These are phyloP conservation scores for Neurospora sp. DNA, from an alignment of 495 filamentous ascomycete genomes.

Conservation along the genomic window DNA sequence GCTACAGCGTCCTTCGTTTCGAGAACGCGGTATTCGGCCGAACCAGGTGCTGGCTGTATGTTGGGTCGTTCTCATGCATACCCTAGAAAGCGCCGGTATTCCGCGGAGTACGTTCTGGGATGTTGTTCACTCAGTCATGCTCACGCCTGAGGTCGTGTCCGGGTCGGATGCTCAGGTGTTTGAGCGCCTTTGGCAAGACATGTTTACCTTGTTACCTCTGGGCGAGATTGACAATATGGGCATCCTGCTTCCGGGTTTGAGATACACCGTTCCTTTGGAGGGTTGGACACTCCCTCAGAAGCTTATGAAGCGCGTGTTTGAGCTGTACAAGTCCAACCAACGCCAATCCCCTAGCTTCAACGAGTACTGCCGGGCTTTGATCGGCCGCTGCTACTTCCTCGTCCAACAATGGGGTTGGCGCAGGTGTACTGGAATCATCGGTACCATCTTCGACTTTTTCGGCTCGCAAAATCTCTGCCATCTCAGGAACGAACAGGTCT, in stretches of 20 bases:
- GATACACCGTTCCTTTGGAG: constrained; percentile 45
- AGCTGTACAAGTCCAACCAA: constrained; percentile 49
- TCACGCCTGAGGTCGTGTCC: constrained; percentile 18
- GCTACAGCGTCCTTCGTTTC: constrained; percentile 39
- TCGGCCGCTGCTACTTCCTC: constrained; percentile 69
- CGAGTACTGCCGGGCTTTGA: constrained; percentile 63
- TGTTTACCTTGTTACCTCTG: constrained; percentile 68
- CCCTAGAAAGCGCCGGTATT: constrained; percentile 39
- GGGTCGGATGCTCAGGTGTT: constrained; percentile 42
- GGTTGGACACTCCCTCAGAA: constrained; percentile 65
- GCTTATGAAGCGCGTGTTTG: constrained; percentile 54
- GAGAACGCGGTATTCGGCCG: constrained; percentile 58
- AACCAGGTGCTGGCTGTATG: constrained; percentile 48
- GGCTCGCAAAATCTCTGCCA: constrained; percentile 63
- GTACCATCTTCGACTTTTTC: constrained; percentile 84
- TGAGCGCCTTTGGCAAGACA: constrained; percentile 61
- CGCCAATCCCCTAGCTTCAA: constrained; percentile 59
- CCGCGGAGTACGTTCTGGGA: constrained; percentile 47
- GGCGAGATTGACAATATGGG: constrained; percentile 65
- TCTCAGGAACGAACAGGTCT: constrained; percentile 65
- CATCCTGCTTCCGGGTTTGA: constrained; percentile 43
- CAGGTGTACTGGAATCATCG: constrained; percentile 67
- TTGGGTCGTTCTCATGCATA: constrained; percentile 56
- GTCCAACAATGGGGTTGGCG: constrained; percentile 80
- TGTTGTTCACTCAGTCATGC: constrained; percentile 40